phyloP scores from a whole-genome alignment of 192 early-diverging fungal genomes.

The Podila epigama region DNA sequence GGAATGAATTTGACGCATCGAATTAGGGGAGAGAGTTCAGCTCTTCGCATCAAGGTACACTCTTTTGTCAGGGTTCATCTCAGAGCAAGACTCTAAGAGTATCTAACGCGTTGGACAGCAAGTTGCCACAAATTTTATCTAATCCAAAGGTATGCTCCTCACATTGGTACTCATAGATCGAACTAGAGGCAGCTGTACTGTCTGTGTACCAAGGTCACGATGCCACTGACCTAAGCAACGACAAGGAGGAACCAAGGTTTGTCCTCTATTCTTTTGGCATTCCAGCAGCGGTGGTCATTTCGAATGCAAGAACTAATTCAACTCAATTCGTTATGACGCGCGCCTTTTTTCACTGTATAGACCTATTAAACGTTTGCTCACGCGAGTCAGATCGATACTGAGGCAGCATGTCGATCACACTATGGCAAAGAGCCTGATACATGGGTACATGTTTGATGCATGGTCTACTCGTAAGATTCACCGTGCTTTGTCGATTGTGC shows the following conservation, averaged over 20 bases:
- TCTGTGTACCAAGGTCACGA: constrained; percentile 11
- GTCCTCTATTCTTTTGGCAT: too few relatives aligned
- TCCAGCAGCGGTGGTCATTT: too few relatives aligned
- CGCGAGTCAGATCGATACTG: constrained; percentile 10
- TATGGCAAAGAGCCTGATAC: constrained; percentile 3
- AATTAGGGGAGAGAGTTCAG: constrained; percentile 12
- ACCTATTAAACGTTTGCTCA: neutral
- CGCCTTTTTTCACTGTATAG: too few relatives aligned
- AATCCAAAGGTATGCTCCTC: too few relatives aligned
- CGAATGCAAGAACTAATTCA: too few relatives aligned
- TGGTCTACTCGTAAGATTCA: constrained; percentile 25
- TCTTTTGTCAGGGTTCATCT: neutral
- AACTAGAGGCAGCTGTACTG: constrained; percentile 37
- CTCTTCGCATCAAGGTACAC: constrained; percentile 34
- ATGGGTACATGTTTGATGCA: constrained; percentile 43
- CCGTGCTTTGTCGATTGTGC: neutral
- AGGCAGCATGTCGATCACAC: neutral
- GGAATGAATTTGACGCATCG: constrained; percentile 34
- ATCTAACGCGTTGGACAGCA: too few relatives aligned
- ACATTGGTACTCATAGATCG: neutral
- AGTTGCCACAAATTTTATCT: too few relatives aligned
- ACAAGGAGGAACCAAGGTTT: constrained; percentile 5
- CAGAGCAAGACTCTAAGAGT: too few relatives aligned
- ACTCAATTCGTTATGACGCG: too few relatives aligned
- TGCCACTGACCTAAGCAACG: neutral